Evolutionary conservation across 2,329 filamentous ascomycete species (phyloP).

Genomic region (Mycosphaerella arachidis): DNA sequence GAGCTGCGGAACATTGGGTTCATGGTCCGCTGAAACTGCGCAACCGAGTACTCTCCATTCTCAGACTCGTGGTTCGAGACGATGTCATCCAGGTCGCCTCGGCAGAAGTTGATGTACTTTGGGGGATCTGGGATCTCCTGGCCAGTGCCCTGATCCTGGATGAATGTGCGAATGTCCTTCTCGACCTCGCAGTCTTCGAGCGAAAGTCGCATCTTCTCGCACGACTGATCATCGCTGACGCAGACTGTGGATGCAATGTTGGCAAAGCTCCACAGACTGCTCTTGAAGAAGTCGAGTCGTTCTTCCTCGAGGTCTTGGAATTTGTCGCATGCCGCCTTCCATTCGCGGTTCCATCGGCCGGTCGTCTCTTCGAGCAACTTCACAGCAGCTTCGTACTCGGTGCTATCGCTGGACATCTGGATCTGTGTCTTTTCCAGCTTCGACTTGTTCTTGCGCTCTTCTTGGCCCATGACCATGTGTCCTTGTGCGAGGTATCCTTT

Average conservation of each 20-base stretch:
- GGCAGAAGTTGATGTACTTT: constrained; percentile 98
- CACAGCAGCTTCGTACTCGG: constrained; percentile 88
- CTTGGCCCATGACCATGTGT: constrained; percentile 99
- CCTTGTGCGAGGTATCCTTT: constrained; percentile 98
- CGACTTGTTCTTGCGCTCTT: constrained; percentile 97
- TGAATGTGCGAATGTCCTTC: constrained; percentile 86
- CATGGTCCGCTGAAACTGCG: constrained; percentile 90
- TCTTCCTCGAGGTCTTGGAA: constrained; percentile 99
- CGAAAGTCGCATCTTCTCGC: constrained; percentile 90
- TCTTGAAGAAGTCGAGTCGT: constrained; percentile 93
- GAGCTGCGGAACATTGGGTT: constrained; percentile 95
- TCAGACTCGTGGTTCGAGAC: constrained; percentile 73
- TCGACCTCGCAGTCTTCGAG: constrained; percentile 95
- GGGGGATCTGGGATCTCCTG: constrained; percentile 97
- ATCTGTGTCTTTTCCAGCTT: constrained; percentile 99
- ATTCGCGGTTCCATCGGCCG: constrained; percentile 92
- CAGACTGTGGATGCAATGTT: constrained; percentile 97
- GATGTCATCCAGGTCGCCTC: constrained; percentile 75
- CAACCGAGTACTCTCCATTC: constrained; percentile 86
- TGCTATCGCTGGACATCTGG: constrained; percentile 83
- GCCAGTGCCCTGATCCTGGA: constrained; percentile 81
- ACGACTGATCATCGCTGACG: constrained; percentile 90
- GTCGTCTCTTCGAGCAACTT: constrained; percentile 95
- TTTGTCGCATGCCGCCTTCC: constrained; percentile 96
- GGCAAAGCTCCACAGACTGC: constrained; percentile 94